phyloP scores from a whole-genome alignment of 1,139 yeast genomes.

The Geotrichum aggregatum region DNA sequence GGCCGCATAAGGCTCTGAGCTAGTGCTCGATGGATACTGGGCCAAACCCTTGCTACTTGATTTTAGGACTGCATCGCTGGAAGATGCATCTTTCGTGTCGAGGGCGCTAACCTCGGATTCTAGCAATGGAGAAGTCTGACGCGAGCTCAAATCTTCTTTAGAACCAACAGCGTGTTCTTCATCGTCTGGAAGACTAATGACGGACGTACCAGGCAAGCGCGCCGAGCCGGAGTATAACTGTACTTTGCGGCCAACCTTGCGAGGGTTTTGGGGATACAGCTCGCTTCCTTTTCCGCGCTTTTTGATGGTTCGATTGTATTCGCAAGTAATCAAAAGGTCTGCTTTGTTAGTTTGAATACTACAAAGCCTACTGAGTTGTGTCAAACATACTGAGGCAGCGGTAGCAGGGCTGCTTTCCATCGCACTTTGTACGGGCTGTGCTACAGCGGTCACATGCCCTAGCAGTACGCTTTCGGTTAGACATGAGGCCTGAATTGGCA shows the following conservation, averaged over 20 bases:
- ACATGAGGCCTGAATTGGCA: background rate
- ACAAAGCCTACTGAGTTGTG: background rate
- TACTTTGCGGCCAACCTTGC: slow-evolving; percentile 10
- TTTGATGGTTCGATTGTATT: slow-evolving; percentile 40
- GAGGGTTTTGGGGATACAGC: slow-evolving; percentile 27
- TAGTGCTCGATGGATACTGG: background rate
- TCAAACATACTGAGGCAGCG: slow-evolving; percentile 36
- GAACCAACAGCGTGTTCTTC: background rate
- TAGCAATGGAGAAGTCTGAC: background rate
- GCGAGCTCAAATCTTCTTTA: background rate
- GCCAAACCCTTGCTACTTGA: background rate
- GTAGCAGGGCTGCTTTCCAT: slow-evolving; percentile 41
- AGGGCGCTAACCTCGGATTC: background rate
- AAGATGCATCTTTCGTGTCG: background rate
- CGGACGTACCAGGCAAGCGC: background rate
- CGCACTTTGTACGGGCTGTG: slow-evolving; percentile 41
- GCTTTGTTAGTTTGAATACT: background rate
- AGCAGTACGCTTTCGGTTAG: slow-evolving; percentile 28
- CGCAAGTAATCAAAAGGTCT: slow-evolving; percentile 35
- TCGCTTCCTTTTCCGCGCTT: slow-evolving; percentile 42
- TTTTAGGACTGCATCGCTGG: background rate
- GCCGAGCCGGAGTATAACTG: background rate
- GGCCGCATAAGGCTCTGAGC: slow-evolving; percentile 16
- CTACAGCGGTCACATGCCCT: slow-evolving; percentile 45
- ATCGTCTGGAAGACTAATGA: background rate